Evolutionary conservation across 148 eudicot species (phyloP), one percentile per base, ranked within the genome.

Genomic region (Chenopodium quinoa): DNA sequence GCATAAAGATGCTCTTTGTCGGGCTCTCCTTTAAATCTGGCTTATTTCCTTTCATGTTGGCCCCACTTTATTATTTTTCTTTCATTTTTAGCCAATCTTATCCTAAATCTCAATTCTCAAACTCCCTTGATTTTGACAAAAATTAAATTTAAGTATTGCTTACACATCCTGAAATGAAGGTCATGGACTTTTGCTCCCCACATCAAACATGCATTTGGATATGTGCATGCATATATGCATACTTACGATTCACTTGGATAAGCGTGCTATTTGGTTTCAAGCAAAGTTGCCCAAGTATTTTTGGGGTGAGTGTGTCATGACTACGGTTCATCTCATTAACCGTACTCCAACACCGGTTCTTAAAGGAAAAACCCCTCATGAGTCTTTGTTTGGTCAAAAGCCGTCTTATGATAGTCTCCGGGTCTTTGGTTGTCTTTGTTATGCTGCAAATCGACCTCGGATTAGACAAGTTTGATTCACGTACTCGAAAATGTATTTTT

Each of bases 1-100:
- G 81, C 78, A 84, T 76, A 71, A 84, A 81, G 81, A 84, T 84
- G 83, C 86, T 75, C 81, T 71, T 84, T 84, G 86, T 84, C 86
- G 84, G 86, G 70, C 78, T 62, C 48, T 71, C 79, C 71, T 76
- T 66, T 63, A 75, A 77, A 25, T 62, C 29, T n/a, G n/a, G 7
- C 44, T 76, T 37, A 60, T 63, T 67, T 56, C 76, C 34, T 20
- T 78, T 73, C 58, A 66, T 65, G 70, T 70, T 56, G 79, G 50
- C 62, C 81, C 76, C 16, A 10, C 22, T 9, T 40, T 40, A 40
- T 40, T 40, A 40, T 40, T 40, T 40, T 40, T 5, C 44, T 40
- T 40, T 40, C 31, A 8, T 40, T 47, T 40, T 75, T 83, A 64
- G 40, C 68, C 62, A 82, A 83, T 75, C 86, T 83, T 83, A 83